Conservation (phyloP, 768 basidiomycete genomes). For the Tricholoma terreum region DNA sequence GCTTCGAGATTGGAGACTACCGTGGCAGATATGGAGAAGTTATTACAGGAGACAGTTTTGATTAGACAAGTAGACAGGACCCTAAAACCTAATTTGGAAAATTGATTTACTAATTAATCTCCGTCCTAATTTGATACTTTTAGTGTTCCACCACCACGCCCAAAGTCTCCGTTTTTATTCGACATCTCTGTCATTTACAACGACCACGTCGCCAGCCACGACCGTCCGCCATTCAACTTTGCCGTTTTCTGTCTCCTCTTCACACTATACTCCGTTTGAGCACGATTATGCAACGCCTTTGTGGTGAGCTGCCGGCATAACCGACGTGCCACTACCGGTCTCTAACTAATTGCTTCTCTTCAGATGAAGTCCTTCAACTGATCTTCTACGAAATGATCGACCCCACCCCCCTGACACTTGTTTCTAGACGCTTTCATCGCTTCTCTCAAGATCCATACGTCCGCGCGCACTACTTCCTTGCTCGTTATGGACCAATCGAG, state of each 20-base stretch:
- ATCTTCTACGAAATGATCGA: slow-evolving; percentile 71
- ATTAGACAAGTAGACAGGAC: neutral
- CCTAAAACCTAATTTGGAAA: slow-evolving; percentile 14
- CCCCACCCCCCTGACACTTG: slow-evolving; percentile 55
- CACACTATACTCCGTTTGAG: slow-evolving; percentile 11
- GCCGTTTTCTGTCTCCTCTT: neutral
- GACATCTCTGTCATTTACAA: slow-evolving; percentile 21
- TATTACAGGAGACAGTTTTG: slow-evolving; percentile 41
- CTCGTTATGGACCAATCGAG: slow-evolving; percentile 65
- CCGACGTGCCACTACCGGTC: slow-evolving; percentile 4
- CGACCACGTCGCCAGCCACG: slow-evolving; percentile 8
- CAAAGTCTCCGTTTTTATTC: slow-evolving; percentile 8
- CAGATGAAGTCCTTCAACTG: slow-evolving; percentile 67
- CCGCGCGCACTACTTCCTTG: slow-evolving; percentile 74
- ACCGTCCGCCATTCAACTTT: slow-evolving; percentile 5
- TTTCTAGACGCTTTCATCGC: slow-evolving; percentile 54
- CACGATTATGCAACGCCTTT: slow-evolving; percentile 58
- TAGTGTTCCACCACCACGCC: slow-evolving; percentile 26
- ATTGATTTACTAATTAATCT: slow-evolving; percentile 41
- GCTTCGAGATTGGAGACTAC: slow-evolving; percentile 70
- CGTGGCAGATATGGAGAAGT: slow-evolving; percentile 61
- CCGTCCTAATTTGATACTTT: slow-evolving; percentile 38
- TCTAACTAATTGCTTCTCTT: slow-evolving; percentile 10
- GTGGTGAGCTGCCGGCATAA: slow-evolving; percentile 44
- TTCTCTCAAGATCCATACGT: slow-evolving; percentile 75